Evolutionary conservation across 805 yeast species (phyloP), one percentile per base, ranked within the genome.

Genomic region (Ogataea nonfermentans): DNA sequence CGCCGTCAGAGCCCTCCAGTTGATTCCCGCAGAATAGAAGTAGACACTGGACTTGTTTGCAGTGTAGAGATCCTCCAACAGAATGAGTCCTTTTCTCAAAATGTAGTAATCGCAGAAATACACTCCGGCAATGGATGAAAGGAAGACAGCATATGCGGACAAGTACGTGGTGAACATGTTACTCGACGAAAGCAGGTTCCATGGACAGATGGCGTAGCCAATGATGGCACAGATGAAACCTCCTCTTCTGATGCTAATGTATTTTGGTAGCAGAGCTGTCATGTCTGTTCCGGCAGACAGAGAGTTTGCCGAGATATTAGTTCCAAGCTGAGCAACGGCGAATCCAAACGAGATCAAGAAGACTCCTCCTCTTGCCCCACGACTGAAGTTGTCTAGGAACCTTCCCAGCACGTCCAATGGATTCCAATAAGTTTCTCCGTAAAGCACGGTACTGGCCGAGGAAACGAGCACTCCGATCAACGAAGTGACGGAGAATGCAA

Each of bases 1-100:
- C 1, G 95, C 93, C 23, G 71, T 77, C 49, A 76, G 79, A 2
- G 91, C 96, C 59, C 95, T 73, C 93, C 95, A 85, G 58, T 87
- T 86, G 61, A 77, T 52, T 27, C 96, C 96, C 22, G 54, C 63
- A 53, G 74, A 72, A 64, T 76, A 87, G 64, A 73, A 73, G 65
- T 88, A 89, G 6, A 70, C 56, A 23, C 66, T 64, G 4, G 63
- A 59, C 11, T 60, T 62, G 48, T 56, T 53, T 29, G 71, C 74
- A 17, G 74, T 51, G 64, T 82, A 89, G 48, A 89, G 66, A 52
- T 85, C 90, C 41, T 71, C 69, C 25, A 86, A 61, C 39, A 73
- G 67, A 48, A 88, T 55, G 56, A 70, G 70, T 27, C 95, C 95
- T 55, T 87, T 78, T 62, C 91, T 76, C 17, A 89, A 76, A 54